phyloP scores from a whole-genome alignment of 306 rosid species.

The Styphnolobium japonicum region DNA sequence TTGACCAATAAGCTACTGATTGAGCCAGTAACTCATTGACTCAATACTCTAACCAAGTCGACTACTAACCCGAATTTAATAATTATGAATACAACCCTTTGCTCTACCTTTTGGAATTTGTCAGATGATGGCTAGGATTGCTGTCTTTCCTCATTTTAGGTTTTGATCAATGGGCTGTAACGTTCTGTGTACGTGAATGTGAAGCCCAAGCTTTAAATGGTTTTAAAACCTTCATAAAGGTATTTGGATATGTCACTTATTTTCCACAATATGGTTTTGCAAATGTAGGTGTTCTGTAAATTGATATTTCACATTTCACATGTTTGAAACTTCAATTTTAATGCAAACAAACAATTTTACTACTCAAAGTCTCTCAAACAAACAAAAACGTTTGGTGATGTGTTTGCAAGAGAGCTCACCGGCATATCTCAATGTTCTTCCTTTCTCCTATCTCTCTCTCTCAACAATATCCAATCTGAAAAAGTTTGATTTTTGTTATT shows the following conservation, averaged over 20 bases:
- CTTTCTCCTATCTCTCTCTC: neutral
- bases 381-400: neutral
- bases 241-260: neutral
- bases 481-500: neutral
- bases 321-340: neutral
- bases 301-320: neutral
- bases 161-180: constrained; percentile 63
- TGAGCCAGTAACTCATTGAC: no score
- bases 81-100: neutral
- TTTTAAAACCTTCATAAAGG: constrained; percentile 66
- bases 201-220: constrained; percentile 55
- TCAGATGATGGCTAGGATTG: neutral
- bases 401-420: neutral
- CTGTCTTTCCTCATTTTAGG: constrained; percentile 35
- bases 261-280: neutral
- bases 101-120: neutral
- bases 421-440: no score
- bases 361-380: no score
- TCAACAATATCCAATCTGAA: neutral
- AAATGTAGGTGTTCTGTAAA: neutral
- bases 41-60: no score
- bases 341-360: no score
- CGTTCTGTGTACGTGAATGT: constrained; percentile 53
- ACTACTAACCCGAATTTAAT: no score
- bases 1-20: no score